phyloP scores from a whole-genome alignment of 2,329 filamentous ascomycete species.

The Alternaria sp. region DNA sequence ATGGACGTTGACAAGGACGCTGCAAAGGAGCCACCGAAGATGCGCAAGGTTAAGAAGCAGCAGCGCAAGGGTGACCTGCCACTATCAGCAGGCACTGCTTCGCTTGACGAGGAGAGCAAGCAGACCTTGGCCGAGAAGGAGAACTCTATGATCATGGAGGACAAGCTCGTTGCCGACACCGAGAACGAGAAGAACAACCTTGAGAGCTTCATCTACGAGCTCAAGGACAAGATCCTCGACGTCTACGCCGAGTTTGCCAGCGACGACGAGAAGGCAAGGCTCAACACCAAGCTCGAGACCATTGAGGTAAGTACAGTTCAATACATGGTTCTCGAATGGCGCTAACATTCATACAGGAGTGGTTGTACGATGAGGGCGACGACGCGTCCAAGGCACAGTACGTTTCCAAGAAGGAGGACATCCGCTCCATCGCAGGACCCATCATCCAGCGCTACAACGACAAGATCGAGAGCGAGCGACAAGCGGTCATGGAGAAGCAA shows the following conservation, averaged over 20 bases:
- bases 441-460: constrained; percentile 95
- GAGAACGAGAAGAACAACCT: constrained; percentile 99
- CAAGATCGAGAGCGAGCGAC: constrained; percentile 87
- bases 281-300: constrained; percentile 82
- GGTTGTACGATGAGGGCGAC: constrained; percentile 97
- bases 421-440: constrained; percentile 87
- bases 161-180: constrained; percentile 97
- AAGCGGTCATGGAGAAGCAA: constrained; percentile 71
- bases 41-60: constrained; percentile 98
- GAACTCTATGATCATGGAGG: constrained; percentile 91
- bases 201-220: constrained; percentile 95
- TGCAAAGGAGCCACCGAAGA: constrained; percentile 69
- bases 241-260: constrained; percentile 87
- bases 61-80: constrained; percentile 96
- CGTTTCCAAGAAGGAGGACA: constrained; percentile 93
- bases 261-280: constrained; percentile 89
- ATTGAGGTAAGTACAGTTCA: constrained; percentile 74
- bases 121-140: constrained; percentile 80
- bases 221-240: constrained; percentile 94
- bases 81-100: constrained; percentile 81
- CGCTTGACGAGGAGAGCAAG: constrained; percentile 75
- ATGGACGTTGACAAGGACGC: constrained; percentile 53
- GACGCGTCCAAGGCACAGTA: constrained; percentile 95
- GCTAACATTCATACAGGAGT: constrained; percentile 70
- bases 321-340: neutral